Percentiles rank a stretch among this genome's conserved stretches.
Conservation (phyloP, 768 basidiomycete species). For the Leccinum rimulosum region DNA sequence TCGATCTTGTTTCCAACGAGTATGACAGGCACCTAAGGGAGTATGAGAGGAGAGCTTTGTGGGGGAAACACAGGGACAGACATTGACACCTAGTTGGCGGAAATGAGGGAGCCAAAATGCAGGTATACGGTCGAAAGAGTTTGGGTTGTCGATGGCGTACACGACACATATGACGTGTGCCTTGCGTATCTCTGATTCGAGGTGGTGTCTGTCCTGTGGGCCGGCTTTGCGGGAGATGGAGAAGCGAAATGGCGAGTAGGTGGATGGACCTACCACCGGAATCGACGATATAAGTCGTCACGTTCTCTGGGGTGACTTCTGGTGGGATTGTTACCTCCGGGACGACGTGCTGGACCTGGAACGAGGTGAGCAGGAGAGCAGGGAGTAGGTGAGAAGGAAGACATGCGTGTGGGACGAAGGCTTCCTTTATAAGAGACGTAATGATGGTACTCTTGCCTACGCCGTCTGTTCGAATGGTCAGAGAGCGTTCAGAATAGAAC, state of each 20-base stretch:
- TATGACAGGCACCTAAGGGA: conserved; percentile 83
- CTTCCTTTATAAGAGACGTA: conserved; percentile 95
- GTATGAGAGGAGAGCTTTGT: conserved; percentile 9
- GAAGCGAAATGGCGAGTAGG: conserved; percentile 2
- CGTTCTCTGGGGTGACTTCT: conserved; percentile 95
- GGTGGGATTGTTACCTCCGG: conserved; percentile 98
- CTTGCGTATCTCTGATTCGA: conserved; percentile 93
- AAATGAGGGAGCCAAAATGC: conserved; percentile 97
- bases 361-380: conserved; percentile 1
- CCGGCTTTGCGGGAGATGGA: conserved; percentile 52
- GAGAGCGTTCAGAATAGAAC: not conserved
- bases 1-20: conserved; percentile 99
- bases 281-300: conserved; percentile 97
- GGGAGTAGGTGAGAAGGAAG: not conserved
- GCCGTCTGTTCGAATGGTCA: conserved; percentile 59
- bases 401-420: conserved; percentile 83
- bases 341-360: conserved; percentile 88
- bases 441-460: conserved; percentile 98
- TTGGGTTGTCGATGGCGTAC: conserved; percentile 94
- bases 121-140: conserved; percentile 97
- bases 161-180: conserved; percentile 99
- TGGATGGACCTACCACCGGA: conserved; percentile 71
- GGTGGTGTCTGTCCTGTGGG: conserved; percentile 79
- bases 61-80: conserved; percentile 34
- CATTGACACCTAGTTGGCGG: conserved; percentile 93